Percentiles rank a stretch among this genome's conserved stretches.
phyloP scores from a whole-genome alignment of 495 filamentous ascomycete genomes.

The Physcia stellaris region DNA sequence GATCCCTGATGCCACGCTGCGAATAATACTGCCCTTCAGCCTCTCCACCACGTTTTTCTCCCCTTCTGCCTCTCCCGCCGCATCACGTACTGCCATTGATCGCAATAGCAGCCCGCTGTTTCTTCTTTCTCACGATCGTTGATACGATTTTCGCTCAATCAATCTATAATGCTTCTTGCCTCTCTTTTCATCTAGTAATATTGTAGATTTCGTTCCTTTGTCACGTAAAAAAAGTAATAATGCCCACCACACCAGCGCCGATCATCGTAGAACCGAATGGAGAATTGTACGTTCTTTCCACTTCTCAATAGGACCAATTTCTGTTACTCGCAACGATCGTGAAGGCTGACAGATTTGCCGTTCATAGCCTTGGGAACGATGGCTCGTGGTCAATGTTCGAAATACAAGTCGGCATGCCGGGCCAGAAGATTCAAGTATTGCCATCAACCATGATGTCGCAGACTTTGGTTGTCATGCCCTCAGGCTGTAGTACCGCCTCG shows the following conservation, averaged over 20 bases:
- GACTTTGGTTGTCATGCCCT: constrained; percentile 36
- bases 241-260: constrained; percentile 14
- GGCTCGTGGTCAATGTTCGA: constrained; percentile 26
- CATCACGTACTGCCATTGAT: too few relatives aligned
- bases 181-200: too few relatives aligned
- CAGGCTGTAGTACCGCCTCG: constrained; percentile 14
- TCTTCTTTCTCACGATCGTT: not conserved
- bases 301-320: not conserved
- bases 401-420: constrained; percentile 22
- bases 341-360: too few relatives aligned
- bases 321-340: not conserved
- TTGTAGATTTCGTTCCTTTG: too few relatives aligned
- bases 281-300: constrained; percentile 11
- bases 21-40: too few relatives aligned
- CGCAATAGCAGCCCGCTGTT: too few relatives aligned
- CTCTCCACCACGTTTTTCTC: too few relatives aligned
- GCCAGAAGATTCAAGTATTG: constrained; percentile 21
- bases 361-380: constrained; percentile 22
- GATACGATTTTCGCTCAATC: not conserved
- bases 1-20: too few relatives aligned
- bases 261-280: constrained; percentile 15
- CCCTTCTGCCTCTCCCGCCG: too few relatives aligned
- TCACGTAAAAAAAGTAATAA: too few relatives aligned
- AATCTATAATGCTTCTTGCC: not conserved
- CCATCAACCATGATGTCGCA: constrained; percentile 20